Evolutionary conservation across 306 rosid species (phyloP).

Genomic region (Alnus rubra): DNA sequence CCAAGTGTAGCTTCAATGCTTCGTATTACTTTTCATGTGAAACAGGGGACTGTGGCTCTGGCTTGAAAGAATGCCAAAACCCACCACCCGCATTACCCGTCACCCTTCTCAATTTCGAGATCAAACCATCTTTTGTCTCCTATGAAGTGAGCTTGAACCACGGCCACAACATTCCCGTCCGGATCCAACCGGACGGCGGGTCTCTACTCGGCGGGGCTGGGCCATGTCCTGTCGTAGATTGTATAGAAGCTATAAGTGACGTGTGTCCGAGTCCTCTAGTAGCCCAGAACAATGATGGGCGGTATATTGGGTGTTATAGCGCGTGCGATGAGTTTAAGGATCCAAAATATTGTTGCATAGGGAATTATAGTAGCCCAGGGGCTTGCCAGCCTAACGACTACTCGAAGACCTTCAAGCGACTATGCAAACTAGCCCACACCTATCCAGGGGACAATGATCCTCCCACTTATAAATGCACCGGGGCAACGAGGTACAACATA

Average conservation of each 20-base stretch:
- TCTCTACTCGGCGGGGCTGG: slow-evolving; percentile 27
- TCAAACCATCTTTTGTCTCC: slow-evolving; percentile 29
- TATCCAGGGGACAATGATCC: slow-evolving; percentile 29
- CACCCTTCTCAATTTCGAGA: slow-evolving; percentile 27
- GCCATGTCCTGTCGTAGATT: slow-evolving; percentile 32
- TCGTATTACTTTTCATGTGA: slow-evolving; percentile 28
- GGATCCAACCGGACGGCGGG: slow-evolving; percentile 35
- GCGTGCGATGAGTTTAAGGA: slow-evolving; percentile 37
- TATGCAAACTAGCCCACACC: slow-evolving; percentile 29
- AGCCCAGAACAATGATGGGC: background rate
- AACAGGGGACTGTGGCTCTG: slow-evolving; percentile 28
- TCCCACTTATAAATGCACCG: too few species aligned
- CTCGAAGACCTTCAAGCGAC: slow-evolving; percentile 12
- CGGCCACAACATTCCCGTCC: slow-evolving; percentile 31
- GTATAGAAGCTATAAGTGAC: background rate
- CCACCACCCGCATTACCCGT: slow-evolving; percentile 26
- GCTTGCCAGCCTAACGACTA: slow-evolving; percentile 32
- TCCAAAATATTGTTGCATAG: slow-evolving; percentile 37
- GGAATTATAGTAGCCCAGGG: background rate
- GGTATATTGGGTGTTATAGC: slow-evolving; percentile 34
- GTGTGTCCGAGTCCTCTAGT: slow-evolving; percentile 28
- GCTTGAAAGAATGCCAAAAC: slow-evolving; percentile 1
- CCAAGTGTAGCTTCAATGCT: slow-evolving; percentile 16
- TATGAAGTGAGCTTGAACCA: slow-evolving; percentile 41
- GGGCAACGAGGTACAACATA: too few species aligned